phyloP scores from a whole-genome alignment of 192 early-diverging fungal genomes.

The Coemansia sp. region DNA sequence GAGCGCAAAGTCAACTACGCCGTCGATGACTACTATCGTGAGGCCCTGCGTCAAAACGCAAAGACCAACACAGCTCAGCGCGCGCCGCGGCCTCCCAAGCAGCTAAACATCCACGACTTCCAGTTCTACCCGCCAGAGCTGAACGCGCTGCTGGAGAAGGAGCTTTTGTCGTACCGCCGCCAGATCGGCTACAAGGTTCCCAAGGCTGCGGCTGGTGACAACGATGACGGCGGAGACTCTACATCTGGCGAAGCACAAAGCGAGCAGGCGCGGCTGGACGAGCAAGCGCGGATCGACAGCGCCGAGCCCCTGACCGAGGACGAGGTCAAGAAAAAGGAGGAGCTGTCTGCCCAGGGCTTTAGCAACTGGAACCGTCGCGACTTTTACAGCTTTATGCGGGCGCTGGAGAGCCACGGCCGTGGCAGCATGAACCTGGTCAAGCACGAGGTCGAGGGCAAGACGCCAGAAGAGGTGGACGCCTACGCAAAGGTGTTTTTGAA shows the following conservation, averaged over 20 bases:
- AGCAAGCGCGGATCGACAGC: constrained; percentile 82
- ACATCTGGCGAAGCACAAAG: constrained; percentile 47
- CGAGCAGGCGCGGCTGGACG: constrained; percentile 65
- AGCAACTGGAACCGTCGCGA: constrained; percentile 90
- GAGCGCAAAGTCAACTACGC: constrained; percentile 92
- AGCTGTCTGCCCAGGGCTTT: constrained; percentile 70
- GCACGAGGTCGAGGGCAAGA: constrained; percentile 91
- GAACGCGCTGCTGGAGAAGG: constrained; percentile 77
- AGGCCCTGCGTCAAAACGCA: constrained; percentile 68
- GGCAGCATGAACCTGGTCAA: constrained; percentile 73
- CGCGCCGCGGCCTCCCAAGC: constrained; percentile 66
- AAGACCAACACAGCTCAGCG: constrained; percentile 65
- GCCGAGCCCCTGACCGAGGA: constrained; percentile 89
- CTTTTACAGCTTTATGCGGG: constrained; percentile 83
- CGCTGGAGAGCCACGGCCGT: constrained; percentile 82
- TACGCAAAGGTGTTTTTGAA: constrained; percentile 90
- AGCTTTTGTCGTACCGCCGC: constrained; percentile 72
- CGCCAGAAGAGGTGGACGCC: constrained; percentile 75
- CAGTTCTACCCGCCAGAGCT: constrained; percentile 89
- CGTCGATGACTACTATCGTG: constrained; percentile 90
- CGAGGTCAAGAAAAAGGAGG: constrained; percentile 79
- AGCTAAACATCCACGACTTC: constrained; percentile 77
- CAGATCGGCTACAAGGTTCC: constrained; percentile 72
- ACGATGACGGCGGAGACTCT: constrained; percentile 15
- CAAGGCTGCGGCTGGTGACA: constrained; percentile 46